Evolutionary conservation across 2,329 filamentous ascomycete genomes (phyloP), one percentile per base, ranked within the genome.

Genomic region (Macroventuria anomochaeta): DNA sequence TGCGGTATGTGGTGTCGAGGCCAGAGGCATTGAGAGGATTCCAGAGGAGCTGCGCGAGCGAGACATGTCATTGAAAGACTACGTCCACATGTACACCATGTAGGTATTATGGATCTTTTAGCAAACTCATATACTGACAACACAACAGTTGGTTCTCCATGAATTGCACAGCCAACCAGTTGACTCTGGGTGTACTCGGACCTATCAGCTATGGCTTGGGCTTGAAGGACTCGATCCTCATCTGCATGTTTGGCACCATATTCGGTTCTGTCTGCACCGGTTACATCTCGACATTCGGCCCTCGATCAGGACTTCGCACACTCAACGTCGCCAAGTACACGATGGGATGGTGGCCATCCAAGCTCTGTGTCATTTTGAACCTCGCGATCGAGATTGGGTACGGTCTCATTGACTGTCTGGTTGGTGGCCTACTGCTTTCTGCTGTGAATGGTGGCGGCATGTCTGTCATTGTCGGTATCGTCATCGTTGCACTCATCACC

Each of bases 321-420:
- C 40, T 66, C 13, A 81, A 83, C 29, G 63, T 68, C 7, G 64
- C 62, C 1, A 78, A 84, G 17, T 87, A 84, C 62, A 76, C 80
- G 4, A 86, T 87, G 81, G 84, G 85, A 11, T 87, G 82, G 80
- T 86, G 80, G 76, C 84, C 84, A 2, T 80, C 80, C 43, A 87
- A 86, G 68, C 70, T 88, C n/a, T 80, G 85, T 40, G 65, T 63
- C 71, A 78, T 53, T 29, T 66, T 85, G 53, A 85, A 85, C 59
- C 69, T 85, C 15, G 76, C 84, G 13, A 77, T 83, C 39, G 79
- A 84, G 72, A 73, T 84, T 10, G 83, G 83, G n/a, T 85, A 85
- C 58, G 76, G 77, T 15, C 72, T 85, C 59, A 82, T 87, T 57
- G 80, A 83, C 64, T 82, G 79, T 31, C 80, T 87, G n/a, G 78